These are phyloP conservation scores for Talaromyces liani DNA, from an alignment of 495 filamentous ascomycete species.

Conservation along the genomic window DNA sequence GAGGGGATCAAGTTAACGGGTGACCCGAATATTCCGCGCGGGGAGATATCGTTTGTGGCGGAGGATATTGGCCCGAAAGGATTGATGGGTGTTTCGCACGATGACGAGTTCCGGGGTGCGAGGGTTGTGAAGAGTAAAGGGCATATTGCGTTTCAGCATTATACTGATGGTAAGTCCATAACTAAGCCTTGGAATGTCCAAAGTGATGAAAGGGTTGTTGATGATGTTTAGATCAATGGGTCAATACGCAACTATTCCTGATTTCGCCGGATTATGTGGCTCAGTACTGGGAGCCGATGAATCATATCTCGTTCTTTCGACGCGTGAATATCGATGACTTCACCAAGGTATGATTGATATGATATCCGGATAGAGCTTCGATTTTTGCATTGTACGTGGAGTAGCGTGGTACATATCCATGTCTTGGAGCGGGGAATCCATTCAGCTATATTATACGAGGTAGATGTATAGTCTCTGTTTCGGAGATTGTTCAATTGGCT, in stretches of 20 bases:
- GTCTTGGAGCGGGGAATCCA: no score
- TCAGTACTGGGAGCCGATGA: constrained; percentile 74
- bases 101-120: constrained; percentile 63
- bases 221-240: constrained; percentile 55
- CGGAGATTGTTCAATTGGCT: background rate
- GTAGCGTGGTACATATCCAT: background rate
- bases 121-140: constrained; percentile 68
- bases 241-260: constrained; percentile 67
- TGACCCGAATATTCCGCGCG: constrained; percentile 80
- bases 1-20: constrained; percentile 87
- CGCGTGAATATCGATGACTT: constrained; percentile 66
- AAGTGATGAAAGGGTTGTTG: background rate
- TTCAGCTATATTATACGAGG: no score
- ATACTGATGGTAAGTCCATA: constrained; percentile 53
- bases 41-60: constrained; percentile 71
- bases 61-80: constrained; percentile 65
- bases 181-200: background rate
- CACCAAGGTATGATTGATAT: background rate
- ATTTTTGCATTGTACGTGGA: background rate
- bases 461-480: no score
- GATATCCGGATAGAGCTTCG: background rate
- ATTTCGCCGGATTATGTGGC: constrained; percentile 70
- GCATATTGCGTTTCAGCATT: constrained; percentile 67
- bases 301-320: constrained; percentile 73
- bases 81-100: constrained; percentile 50